Base-by-base conservation (phyloP, 208 protist species). In the Leishmania turanica region DNA sequence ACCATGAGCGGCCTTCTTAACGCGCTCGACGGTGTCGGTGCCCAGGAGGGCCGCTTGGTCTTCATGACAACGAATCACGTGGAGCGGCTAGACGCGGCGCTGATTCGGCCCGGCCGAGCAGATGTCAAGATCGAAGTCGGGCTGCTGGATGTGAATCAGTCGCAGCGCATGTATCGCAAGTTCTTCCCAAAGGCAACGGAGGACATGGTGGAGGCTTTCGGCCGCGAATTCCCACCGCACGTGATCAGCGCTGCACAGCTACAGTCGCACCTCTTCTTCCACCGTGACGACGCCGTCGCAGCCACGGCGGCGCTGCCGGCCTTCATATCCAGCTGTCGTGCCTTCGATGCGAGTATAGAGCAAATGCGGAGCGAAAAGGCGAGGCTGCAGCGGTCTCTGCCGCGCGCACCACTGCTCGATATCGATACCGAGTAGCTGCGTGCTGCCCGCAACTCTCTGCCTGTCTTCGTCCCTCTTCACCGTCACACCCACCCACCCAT, bases 11-110 rank as follows among this genome's bases (percentile, higher is more conserved):
- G 97, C 9, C 83, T 99, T 6, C 92, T 99, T 37, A 99, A 99
- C 88, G 96, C 98, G 0, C 86, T 99, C 9, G 98, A 99, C 78
- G 98, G 98, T 42, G 90, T 99, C n/a, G 93, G 90, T 0, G 93
- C 95, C n/a, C 95, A 98, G 54, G 98, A 99, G 72, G 98, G 97
- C 11, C 80, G 96, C 54, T 65, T 99, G 5, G 87, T 99, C n/a
- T 99, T 99, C 87, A 98, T 99, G 93, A 99, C 98, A 7, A 99
- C 98, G 11, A 99, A 99, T 83, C 97, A 99, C 87, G 90, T 99
- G 24, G 98, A 99, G 49, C 84, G 91, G 60, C 86, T 99, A 1
- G 96, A 99, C 79, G 92, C 94, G 8, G 98, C 98, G 2, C 88
- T 99, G 5, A 99, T 99, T 66, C 91, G 98, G 15, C 97, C 98